phyloP scores from a whole-genome alignment of 495 filamentous ascomycete genomes.

The Niebla homalea region DNA sequence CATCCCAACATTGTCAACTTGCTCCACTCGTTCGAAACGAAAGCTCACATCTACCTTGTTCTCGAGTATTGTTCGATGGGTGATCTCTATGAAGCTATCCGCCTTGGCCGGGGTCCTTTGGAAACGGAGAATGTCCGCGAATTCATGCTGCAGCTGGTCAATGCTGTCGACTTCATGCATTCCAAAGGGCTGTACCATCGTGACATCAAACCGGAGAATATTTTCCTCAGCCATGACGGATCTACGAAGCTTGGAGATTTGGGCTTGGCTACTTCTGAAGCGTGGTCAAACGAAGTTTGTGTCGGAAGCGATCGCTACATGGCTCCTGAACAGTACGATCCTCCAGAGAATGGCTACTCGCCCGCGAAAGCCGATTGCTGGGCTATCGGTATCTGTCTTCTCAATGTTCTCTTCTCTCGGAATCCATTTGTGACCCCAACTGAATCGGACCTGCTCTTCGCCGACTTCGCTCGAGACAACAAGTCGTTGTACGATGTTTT shows the following conservation, averaged over 20 bases:
- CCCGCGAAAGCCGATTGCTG: slow-evolving; percentile 90
- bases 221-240: slow-evolving; percentile 78
- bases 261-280: slow-evolving; percentile 73
- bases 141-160: slow-evolving; percentile 90
- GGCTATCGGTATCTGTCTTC: slow-evolving; percentile 88
- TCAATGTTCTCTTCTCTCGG: slow-evolving; percentile 90
- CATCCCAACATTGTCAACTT: slow-evolving; percentile 94
- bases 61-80: slow-evolving; percentile 94
- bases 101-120: slow-evolving; percentile 68
- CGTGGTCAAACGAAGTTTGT: slow-evolving; percentile 77
- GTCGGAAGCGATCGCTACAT: slow-evolving; percentile 98
- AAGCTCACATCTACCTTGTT: slow-evolving; percentile 78
- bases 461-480: slow-evolving; percentile 82
- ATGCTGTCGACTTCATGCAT: slow-evolving; percentile 84
- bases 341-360: slow-evolving; percentile 71
- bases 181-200: slow-evolving; percentile 85
- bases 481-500: slow-evolving; percentile 97
- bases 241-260: slow-evolving; percentile 95
- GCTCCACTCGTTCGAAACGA: slow-evolving; percentile 81
- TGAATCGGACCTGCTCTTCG: slow-evolving; percentile 73
- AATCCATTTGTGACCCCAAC: slow-evolving; percentile 88
- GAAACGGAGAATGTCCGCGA: slow-evolving; percentile 93
- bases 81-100: slow-evolving; percentile 95
- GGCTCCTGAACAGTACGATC: slow-evolving; percentile 95
- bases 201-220: slow-evolving; percentile 99